phyloP scores from a whole-genome alignment of 2,329 filamentous ascomycete species.

The Coleophoma eucalyptorum region DNA sequence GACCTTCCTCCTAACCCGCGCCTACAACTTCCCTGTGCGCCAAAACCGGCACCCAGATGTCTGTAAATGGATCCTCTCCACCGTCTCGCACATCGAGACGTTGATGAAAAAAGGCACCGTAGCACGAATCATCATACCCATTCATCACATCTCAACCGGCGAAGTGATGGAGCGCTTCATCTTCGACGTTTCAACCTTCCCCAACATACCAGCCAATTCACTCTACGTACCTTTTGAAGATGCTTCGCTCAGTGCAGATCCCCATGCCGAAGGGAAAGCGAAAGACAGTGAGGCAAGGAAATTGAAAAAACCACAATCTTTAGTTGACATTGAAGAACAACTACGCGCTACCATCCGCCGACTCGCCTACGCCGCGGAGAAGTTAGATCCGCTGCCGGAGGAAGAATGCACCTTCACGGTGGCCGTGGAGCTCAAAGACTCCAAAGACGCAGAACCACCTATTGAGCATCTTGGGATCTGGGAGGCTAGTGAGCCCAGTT shows the following conservation, averaged over 20 bases:
- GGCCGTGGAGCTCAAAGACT: conserved; percentile 67
- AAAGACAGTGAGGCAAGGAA: conserved; percentile 3
- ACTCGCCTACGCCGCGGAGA: conserved; percentile 56
- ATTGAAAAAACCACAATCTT: conserved; percentile 7
- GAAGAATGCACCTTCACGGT: conserved; percentile 69
- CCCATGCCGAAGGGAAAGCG: conserved; percentile 4
- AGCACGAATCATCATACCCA: conserved; percentile 29
- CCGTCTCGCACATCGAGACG: conserved; percentile 54
- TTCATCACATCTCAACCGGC: conserved; percentile 25
- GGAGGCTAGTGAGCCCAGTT: conserved; percentile 48
- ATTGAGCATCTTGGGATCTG: conserved; percentile 60
- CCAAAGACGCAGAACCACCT: conserved; percentile 44
- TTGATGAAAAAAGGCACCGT: conserved; percentile 52
- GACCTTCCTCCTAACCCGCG: conserved; percentile 61
- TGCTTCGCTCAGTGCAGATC: conserved; percentile 3
- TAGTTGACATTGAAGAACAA: conserved; percentile 59
- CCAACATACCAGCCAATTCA: conserved; percentile 29
- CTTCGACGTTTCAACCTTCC: conserved; percentile 36
- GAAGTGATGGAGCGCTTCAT: conserved; percentile 35
- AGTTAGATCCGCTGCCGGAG: conserved; percentile 50
- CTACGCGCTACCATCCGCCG: conserved; percentile 64
- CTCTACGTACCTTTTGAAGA: conserved; percentile 30
- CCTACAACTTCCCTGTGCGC: conserved; percentile 68
- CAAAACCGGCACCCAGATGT: conserved; percentile 68
- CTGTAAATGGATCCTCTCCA: conserved; percentile 66